Evolutionary conservation across 2,329 filamentous ascomycete genomes (phyloP), one percentile per base, ranked within the genome.

Genomic region (Gaeumannomyces tritici): DNA sequence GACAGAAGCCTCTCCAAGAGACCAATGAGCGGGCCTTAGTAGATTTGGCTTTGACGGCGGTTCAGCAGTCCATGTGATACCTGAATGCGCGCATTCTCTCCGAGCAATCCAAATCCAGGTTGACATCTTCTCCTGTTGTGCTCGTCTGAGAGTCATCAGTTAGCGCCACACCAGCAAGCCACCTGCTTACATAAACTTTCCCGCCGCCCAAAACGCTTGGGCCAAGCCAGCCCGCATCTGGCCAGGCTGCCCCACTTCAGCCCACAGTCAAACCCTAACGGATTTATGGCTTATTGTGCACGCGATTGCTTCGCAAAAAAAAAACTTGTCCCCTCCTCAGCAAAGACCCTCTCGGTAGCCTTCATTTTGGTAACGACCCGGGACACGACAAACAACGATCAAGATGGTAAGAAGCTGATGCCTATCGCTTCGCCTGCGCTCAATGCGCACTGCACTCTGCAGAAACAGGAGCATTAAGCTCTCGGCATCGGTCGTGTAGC

Each of bases 381-480:
- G 73, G 73, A 74, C 75, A 75, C 77, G 76, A 77, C 71, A 75
- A 74, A 77, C 76, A 75, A 77, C 76, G 78, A 78, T 78, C 76
- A 80, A 74, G 76, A 86, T 86, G 83, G 84, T 87, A 85, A 86
- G 84, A 79, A 78, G 68, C 68, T 76, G 69, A 79, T 70, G 29
- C n/a, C 29, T 26, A 29, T 55, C 29, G 54, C 33, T 55, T 31
- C 47, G 28, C 9, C 56, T 18, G 21, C 15, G 60, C 60, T 47
- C 55, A 42, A 56, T 56, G 60, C 54, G 47, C 60, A 42, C 12
- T 61, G 60, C 42, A 18, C 28, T 26, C 24, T 51, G 60, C 28
- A 42, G 7, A 29, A 57, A 56, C 58, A 56, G 33, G 4, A 51
- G 26, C 42, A 51, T 51, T 51, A n/a, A 51, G 69, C 67, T 67